Evolutionary conservation across 176 grass and related monocot species (phyloP).

Genomic region (Avena insularis): DNA sequence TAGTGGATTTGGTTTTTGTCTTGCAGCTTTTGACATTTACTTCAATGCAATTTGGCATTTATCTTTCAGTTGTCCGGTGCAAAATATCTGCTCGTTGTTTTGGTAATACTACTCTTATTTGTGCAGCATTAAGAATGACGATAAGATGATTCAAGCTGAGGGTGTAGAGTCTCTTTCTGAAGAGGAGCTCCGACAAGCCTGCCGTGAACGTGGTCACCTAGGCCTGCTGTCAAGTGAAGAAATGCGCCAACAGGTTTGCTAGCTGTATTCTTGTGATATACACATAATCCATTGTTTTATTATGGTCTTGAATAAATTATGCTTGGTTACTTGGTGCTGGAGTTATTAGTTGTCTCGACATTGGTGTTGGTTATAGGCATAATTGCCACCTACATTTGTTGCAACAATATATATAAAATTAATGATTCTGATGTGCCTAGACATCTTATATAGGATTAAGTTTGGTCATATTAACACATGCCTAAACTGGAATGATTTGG

Average conservation of each 20-base stretch:
- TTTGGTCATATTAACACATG: slow-evolving; percentile 24
- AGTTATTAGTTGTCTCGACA: not conserved
- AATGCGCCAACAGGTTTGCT: slow-evolving; percentile 88
- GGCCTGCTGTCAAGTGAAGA: slow-evolving; percentile 92
- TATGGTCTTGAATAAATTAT: slow-evolving; percentile 15
- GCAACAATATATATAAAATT: not conserved
- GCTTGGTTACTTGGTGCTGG: slow-evolving; percentile 6
- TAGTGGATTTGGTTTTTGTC: slow-evolving; percentile 21
- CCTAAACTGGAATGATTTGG: slow-evolving; percentile 31
- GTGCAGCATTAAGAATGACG: slow-evolving; percentile 95
- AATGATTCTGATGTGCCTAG: slow-evolving; percentile 27
- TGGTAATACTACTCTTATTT: slow-evolving; percentile 28
- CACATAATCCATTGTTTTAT: slow-evolving; percentile 36
- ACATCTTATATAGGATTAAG: slow-evolving; percentile 14
- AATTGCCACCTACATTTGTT: slow-evolving; percentile 14
- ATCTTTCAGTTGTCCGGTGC: not conserved
- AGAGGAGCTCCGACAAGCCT: slow-evolving; percentile 96
- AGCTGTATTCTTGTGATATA: slow-evolving; percentile 13
- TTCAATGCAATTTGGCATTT: slow-evolving; percentile 4
- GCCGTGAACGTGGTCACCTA: slow-evolving; percentile 84
- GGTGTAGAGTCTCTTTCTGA: slow-evolving; percentile 96
- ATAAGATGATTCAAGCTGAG: slow-evolving; percentile 96
- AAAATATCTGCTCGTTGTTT: slow-evolving; percentile 18
- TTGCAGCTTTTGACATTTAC: slow-evolving; percentile 6
- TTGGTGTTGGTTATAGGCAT: slow-evolving; percentile 1